Percentiles rank a stretch among this genome's conserved stretches.
Conservation (phyloP, 208 protist genomes). For the Wallacemonas sp. region DNA sequence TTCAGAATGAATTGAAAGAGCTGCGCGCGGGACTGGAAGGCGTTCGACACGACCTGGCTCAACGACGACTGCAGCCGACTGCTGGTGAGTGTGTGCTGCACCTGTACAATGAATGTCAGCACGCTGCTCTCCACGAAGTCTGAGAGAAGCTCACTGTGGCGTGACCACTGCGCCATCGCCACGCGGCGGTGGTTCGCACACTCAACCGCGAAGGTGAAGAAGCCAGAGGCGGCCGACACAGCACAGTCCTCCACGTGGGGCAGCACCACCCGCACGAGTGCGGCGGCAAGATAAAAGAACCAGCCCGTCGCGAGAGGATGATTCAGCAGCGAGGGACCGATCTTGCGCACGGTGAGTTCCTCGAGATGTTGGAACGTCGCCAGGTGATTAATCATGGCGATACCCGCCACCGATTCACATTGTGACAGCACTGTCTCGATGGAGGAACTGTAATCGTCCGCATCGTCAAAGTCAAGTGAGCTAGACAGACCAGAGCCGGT, state of each 20-base stretch:
- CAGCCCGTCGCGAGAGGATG: slow-evolving; percentile 63
- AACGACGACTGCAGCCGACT: slow-evolving; percentile 46
- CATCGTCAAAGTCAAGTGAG: slow-evolving; percentile 18
- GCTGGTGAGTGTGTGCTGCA: slow-evolving; percentile 60
- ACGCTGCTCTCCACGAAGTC: slow-evolving; percentile 69
- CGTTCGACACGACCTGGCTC: slow-evolving; percentile 49
- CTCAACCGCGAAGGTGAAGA: slow-evolving; percentile 69
- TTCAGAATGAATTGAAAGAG: slow-evolving; percentile 88
- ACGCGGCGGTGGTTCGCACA: slow-evolving; percentile 58
- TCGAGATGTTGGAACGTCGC: slow-evolving; percentile 50
- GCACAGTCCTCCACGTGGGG: slow-evolving; percentile 36
- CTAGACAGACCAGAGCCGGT: neutral
- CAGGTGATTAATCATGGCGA: slow-evolving; percentile 44
- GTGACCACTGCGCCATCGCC: slow-evolving; percentile 9
- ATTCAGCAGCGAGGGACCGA: slow-evolving; percentile 53
- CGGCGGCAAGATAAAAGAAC: slow-evolving; percentile 76
- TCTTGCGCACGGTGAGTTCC: slow-evolving; percentile 37
- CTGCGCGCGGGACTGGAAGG: slow-evolving; percentile 57
- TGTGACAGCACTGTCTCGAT: slow-evolving; percentile 58
- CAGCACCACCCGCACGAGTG: slow-evolving; percentile 49
- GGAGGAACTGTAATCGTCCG: slow-evolving; percentile 44
- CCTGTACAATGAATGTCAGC: slow-evolving; percentile 65
- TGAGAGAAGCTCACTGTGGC: slow-evolving; percentile 9
- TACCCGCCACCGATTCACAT: slow-evolving; percentile 39
- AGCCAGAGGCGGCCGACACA: slow-evolving; percentile 42